Percentiles rank a stretch among this genome's conserved stretches.
phyloP scores from a whole-genome alignment of 192 early-diverging fungal species.

The Phlyctochytrium arcticum region DNA sequence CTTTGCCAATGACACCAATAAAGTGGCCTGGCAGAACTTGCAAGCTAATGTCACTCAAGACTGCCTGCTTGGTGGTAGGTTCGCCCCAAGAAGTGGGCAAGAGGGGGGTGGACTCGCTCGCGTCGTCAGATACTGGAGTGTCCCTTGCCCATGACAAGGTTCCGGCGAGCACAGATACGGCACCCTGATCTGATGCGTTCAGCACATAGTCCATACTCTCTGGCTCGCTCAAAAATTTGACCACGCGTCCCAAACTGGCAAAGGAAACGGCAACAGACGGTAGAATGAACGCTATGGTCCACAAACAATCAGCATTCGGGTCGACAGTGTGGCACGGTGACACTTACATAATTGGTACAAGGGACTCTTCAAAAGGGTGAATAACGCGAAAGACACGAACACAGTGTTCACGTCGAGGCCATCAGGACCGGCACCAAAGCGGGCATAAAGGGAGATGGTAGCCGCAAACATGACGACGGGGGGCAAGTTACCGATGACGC shows the following conservation, averaged over 20 bases:
- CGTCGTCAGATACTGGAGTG: not conserved
- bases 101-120: no score
- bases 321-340: no score
- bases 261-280: conserved; percentile 3
- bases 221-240: not conserved
- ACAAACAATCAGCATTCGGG: not conserved
- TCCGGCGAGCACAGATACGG: not conserved
- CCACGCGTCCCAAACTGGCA: not conserved
- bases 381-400: conserved; percentile 11
- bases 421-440: conserved; percentile 2
- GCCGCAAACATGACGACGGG: conserved; percentile 16
- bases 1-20: conserved; percentile 68
- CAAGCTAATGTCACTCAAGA: conserved; percentile 29
- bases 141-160: not conserved
- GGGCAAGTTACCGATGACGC: conserved; percentile 5
- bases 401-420: conserved; percentile 4
- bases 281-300: not conserved
- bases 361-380: conserved; percentile 1
- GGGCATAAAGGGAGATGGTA: conserved; percentile 13
- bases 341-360: not conserved
- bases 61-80: not conserved
- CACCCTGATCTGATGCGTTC: not conserved
- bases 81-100: no score
- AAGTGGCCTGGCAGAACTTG: conserved; percentile 43
- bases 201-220: not conserved